These are phyloP conservation scores for Cyberlindnera americana DNA, from an alignment of 805 yeast genomes.

Conservation along the genomic window DNA sequence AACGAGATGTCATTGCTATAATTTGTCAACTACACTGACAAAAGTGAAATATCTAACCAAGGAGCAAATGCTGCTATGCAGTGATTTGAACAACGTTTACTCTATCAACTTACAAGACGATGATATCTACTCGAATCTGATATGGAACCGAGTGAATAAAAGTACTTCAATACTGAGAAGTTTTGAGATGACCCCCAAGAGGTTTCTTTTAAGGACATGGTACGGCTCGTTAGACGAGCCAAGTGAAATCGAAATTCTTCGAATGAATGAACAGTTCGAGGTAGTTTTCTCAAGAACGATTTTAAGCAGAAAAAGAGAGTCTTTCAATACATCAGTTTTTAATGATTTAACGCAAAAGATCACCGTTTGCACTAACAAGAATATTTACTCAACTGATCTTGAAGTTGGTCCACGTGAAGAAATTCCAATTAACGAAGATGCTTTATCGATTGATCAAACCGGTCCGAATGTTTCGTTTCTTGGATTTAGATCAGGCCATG, in stretches of 20 bases:
- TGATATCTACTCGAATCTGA: background rate
- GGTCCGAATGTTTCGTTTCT: slow-evolving; percentile 6
- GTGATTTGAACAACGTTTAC: slow-evolving; percentile 14
- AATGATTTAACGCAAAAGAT: background rate
- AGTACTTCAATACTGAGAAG: slow-evolving; percentile 13
- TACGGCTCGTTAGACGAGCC: slow-evolving; percentile 23
- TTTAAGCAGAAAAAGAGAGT: slow-evolving; percentile 2
- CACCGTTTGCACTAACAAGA: slow-evolving; percentile 10
- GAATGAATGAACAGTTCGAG: slow-evolving; percentile 8
- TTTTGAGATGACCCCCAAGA: background rate
- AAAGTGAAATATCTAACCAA: background rate
- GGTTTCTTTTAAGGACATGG: slow-evolving; percentile 19
- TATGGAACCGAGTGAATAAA: slow-evolving; percentile 14
- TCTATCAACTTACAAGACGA: slow-evolving; percentile 1
- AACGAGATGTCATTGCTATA: background rate
- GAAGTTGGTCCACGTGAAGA: background rate
- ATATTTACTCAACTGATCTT: background rate
- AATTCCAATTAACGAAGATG: slow-evolving; percentile 14
- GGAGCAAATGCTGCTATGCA: background rate
- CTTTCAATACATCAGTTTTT: slow-evolving; percentile 14
- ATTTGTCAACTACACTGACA: slow-evolving; percentile 6
- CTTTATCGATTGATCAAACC: slow-evolving; percentile 14
- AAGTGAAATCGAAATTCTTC: slow-evolving; percentile 14
- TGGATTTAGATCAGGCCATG: slow-evolving; percentile 21
- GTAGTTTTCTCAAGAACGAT: background rate